Evolutionary conservation across 2,329 filamentous ascomycete genomes (phyloP).

Genomic region (Ascochyta clinopodiicola): DNA sequence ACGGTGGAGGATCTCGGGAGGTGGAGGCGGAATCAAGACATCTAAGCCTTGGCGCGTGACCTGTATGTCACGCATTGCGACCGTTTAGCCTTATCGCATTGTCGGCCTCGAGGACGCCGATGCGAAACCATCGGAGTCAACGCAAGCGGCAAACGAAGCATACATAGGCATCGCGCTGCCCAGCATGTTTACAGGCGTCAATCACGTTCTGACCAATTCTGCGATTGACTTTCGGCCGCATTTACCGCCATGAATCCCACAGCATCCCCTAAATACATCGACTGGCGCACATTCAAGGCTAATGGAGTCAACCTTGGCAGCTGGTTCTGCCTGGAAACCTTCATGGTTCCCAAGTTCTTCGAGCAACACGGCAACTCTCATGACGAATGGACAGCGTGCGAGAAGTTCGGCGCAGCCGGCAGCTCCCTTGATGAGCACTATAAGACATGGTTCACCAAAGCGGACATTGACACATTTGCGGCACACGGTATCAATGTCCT

Average conservation of each 20-base stretch:
- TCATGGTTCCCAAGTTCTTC: conserved; percentile 10
- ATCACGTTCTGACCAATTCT: no score
- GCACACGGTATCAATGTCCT: background rate
- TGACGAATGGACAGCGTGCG: conserved; percentile 46
- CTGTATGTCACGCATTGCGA: no score
- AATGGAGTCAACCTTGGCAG: conserved; percentile 34
- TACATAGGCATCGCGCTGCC: no score
- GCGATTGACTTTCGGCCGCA: no score
- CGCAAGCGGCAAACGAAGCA: no score
- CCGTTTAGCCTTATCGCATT: no score
- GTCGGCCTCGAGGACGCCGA: no score
- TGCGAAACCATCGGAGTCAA: no score
- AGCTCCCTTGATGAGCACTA: conserved; percentile 37
- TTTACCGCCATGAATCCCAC: background rate
- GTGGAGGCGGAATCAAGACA: no score
- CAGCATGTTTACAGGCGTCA: no score
- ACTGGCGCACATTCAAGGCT: conserved; percentile 18
- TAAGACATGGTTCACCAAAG: conserved; percentile 29
- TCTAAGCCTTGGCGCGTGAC: no score
- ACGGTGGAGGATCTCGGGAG: no score
- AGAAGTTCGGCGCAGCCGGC: conserved; percentile 34
- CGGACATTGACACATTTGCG: conserved; percentile 8
- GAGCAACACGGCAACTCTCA: conserved; percentile 15
- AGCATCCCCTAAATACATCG: background rate
- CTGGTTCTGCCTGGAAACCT: conserved; percentile 30